Percentiles rank a stretch among this genome's conserved stretches.
Conservation (phyloP, 2,329 filamentous ascomycete genomes). For the Xylogone sp. region DNA sequence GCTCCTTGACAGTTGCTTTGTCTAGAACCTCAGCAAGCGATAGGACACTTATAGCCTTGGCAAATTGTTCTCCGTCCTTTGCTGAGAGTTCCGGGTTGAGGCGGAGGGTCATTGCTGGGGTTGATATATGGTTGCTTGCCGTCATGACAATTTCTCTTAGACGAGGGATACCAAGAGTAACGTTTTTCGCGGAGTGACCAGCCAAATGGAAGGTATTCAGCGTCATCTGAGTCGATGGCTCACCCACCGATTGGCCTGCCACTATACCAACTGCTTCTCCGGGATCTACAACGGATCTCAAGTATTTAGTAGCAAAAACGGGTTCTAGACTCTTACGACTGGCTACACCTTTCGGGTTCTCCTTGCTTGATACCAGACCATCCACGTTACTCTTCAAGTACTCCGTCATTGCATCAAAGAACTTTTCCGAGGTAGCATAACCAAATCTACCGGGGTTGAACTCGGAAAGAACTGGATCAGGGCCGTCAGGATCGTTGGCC, state of each 20-base stretch:
- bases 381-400: slow-evolving; percentile 78
- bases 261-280: slow-evolving; percentile 97
- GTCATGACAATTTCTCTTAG: slow-evolving; percentile 98
- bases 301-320: slow-evolving; percentile 87
- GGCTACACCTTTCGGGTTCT: slow-evolving; percentile 28
- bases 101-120: slow-evolving; percentile 83
- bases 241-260: slow-evolving; percentile 92
- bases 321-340: slow-evolving; percentile 53
- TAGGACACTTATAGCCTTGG: slow-evolving; percentile 86
- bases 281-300: slow-evolving; percentile 87
- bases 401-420: slow-evolving; percentile 66
- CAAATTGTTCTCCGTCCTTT: slow-evolving; percentile 71
- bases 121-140: slow-evolving; percentile 82
- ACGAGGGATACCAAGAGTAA: slow-evolving; percentile 96
- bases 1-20: slow-evolving; percentile 75
- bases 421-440: slow-evolving; percentile 86
- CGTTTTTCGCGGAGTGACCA: slow-evolving; percentile 96
- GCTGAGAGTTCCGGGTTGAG: slow-evolving; percentile 68
- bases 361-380: slow-evolving; percentile 50
- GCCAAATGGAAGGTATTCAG: slow-evolving; percentile 99
- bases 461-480: slow-evolving; percentile 69
- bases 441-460: slow-evolving; percentile 74
- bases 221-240: slow-evolving; percentile 98
- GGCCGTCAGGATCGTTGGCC: slow-evolving; percentile 45
- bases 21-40: slow-evolving; percentile 82